Percentiles rank a stretch among this genome's conserved stretches.
phyloP scores from a whole-genome alignment of 2,329 filamentous ascomycete genomes.

The Aaosphaeria arxii region DNA sequence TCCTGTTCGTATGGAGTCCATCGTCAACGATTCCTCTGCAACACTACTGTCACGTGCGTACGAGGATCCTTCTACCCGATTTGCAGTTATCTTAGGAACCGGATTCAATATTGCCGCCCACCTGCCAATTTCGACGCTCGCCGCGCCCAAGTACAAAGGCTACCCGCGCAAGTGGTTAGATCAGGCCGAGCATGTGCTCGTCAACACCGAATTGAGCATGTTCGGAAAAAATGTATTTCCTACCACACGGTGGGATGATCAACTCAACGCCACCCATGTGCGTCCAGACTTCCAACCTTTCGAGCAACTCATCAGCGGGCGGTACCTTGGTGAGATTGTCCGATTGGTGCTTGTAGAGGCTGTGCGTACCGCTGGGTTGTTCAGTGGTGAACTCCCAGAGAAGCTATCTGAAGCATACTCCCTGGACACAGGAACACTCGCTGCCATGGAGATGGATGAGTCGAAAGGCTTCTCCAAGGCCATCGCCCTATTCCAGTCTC shows the following conservation, averaged over 20 bases:
- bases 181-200: slow-evolving; percentile 58
- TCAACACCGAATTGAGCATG: slow-evolving; percentile 67
- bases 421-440: slow-evolving; percentile 58
- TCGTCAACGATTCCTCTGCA: slow-evolving; percentile 63
- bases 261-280: slow-evolving; percentile 55
- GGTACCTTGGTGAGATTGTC: slow-evolving; percentile 63
- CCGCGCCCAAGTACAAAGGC: slow-evolving; percentile 54
- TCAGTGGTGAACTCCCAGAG: slow-evolving; percentile 56
- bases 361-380: slow-evolving; percentile 53
- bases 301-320: slow-evolving; percentile 62
- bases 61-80: slow-evolving; percentile 56
- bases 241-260: slow-evolving; percentile 60
- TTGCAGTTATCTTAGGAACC: slow-evolving; percentile 64
- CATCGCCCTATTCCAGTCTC: slow-evolving; percentile 48
- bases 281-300: slow-evolving; percentile 63
- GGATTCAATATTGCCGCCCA: slow-evolving; percentile 65
- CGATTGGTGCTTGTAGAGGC: slow-evolving; percentile 61
- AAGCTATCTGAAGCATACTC: slow-evolving; percentile 56
- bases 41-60: slow-evolving; percentile 62
- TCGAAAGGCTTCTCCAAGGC: slow-evolving; percentile 39
- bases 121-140: slow-evolving; percentile 55
- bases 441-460: slow-evolving; percentile 53
- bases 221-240: slow-evolving; percentile 59
- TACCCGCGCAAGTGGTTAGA: slow-evolving; percentile 55
- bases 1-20: slow-evolving; percentile 59